These are phyloP conservation scores for Cubamyces lactineus DNA, from an alignment of 768 basidiomycete species.

Conservation along the genomic window DNA sequence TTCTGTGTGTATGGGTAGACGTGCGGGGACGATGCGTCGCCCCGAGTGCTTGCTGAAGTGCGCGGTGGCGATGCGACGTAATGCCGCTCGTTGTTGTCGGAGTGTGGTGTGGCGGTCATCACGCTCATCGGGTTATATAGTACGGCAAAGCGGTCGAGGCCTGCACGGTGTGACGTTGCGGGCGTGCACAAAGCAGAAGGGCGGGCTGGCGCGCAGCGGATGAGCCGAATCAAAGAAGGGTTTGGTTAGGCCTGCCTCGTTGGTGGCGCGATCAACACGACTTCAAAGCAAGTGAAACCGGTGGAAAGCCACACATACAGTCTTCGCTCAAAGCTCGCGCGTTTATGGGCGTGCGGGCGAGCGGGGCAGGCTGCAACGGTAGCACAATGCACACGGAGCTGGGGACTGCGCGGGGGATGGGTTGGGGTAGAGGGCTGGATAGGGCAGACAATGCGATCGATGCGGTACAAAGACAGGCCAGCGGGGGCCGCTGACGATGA, in stretches of 20 bases:
- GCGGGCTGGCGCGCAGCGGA: slow-evolving; percentile 1
- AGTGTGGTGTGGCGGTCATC: slow-evolving; percentile 14
- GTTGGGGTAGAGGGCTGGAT: background rate
- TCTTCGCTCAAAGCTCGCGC: slow-evolving; percentile 13
- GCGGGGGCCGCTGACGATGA: background rate
- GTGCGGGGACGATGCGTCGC: slow-evolving; percentile 11
- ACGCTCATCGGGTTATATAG: slow-evolving; percentile 8
- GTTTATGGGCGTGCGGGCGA: background rate
- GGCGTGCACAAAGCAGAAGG: slow-evolving; percentile 15
- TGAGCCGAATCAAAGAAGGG: slow-evolving; percentile 17
- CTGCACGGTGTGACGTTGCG: slow-evolving; percentile 5
- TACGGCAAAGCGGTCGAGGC: background rate
- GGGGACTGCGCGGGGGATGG: background rate
- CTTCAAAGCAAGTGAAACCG: slow-evolving; percentile 11
- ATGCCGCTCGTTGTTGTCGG: slow-evolving; percentile 11
- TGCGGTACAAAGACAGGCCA: slow-evolving; percentile 2
- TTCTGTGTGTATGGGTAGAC: slow-evolving; percentile 12
- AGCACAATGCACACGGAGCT: slow-evolving; percentile 9
- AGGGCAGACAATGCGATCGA: slow-evolving; percentile 6
- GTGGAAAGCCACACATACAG: slow-evolving; percentile 19
- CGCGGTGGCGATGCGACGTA: slow-evolving; percentile 10
- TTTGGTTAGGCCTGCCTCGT: slow-evolving; percentile 5
- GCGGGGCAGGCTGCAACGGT: background rate
- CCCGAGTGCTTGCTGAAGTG: slow-evolving; percentile 9
- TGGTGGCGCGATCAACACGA: slow-evolving; percentile 19